Evolutionary conservation across 345 rosid species (phyloP).

Genomic region (Luvunga scandens): DNA sequence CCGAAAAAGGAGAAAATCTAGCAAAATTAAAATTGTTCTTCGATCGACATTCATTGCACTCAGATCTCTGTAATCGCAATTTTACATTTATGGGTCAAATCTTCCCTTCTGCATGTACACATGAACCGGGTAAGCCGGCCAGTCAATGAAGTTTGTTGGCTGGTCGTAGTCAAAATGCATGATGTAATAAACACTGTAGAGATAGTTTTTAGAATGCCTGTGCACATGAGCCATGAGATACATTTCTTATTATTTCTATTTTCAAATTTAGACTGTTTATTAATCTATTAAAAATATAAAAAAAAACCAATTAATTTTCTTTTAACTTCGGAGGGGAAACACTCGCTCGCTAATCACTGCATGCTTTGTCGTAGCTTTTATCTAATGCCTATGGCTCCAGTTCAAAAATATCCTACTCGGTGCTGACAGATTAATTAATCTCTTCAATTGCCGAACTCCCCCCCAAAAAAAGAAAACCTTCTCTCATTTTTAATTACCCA

Average conservation of each 20-base stretch:
- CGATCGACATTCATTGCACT: background rate
- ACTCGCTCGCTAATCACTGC: too few relatives aligned
- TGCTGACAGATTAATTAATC: background rate
- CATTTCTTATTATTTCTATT: background rate
- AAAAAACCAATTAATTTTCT: too few relatives aligned
- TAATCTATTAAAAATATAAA: background rate
- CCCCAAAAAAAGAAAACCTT: too few relatives aligned
- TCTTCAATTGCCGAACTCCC: background rate
- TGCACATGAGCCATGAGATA: background rate
- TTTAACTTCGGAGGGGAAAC: too few relatives aligned
- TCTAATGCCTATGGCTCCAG: background rate
- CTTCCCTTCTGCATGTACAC: background rate
- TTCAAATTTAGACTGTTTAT: background rate
- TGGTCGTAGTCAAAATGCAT: constrained; percentile 9
- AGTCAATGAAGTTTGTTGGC: constrained; percentile 15
- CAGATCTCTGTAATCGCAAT: background rate
- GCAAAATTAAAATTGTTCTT: too few relatives aligned
- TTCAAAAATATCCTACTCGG: background rate
- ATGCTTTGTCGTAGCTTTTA: background rate
- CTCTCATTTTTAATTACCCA: background rate
- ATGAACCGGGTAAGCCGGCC: background rate
- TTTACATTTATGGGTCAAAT: background rate
- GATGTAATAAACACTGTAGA: background rate
- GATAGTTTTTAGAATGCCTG: background rate
- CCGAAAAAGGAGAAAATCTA: background rate